Conservation (phyloP, 78 protist genomes). For the Dictyostelium discoideum region dicty_2.7 NC_007089.4:1836501-1837000, state of each 20-base stretch:
- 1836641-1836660: background rate
- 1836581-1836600: background rate
- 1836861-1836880: background rate
- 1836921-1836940: slow-evolving; percentile 14
- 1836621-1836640: slow-evolving; percentile 14
- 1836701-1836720: background rate
- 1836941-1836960: background rate
- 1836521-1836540: too few relatives aligned
- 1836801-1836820: background rate
- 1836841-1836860: background rate
- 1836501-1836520: too few relatives aligned
- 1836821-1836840: background rate
- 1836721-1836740: background rate
- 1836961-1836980: slow-evolving; percentile 24
- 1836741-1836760: background rate
- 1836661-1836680: background rate
- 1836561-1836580: too few relatives aligned
- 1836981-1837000: background rate
- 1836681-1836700: slow-evolving; percentile 4
- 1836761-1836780: background rate
- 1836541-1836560: too few relatives aligned
- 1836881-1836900: background rate
- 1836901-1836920: slow-evolving; percentile 36
- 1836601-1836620: background rate
- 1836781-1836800: background rate